Base-by-base conservation (phyloP, 1,139 yeast genomes). In the Arxiozyma slooffiae region DNA sequence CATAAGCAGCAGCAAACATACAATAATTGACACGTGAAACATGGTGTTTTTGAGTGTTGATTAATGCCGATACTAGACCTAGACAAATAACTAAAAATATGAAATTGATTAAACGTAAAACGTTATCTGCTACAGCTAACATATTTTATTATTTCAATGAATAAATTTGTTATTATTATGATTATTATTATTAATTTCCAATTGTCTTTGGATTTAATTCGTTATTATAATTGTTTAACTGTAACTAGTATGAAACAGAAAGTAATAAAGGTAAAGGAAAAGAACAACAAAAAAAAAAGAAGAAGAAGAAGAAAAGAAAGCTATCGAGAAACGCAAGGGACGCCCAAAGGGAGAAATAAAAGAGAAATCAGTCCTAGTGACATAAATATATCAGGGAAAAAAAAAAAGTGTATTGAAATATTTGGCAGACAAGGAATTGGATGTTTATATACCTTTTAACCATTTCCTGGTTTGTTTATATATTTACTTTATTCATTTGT, bases 1-100 rank as follows among this genome's bases (percentile, higher is more conserved):
- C 96, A 71, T 85, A 92, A 37, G 92, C 89, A 46, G 94, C 81
- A 44, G 96, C 81, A 67, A 92, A 92, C 52, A 90, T 80, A 57
- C 77, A 86, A 70, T 85, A 89, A 75, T 88, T 88, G 58, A 92
- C 92, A 71, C 92, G 94, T 49, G 95, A 84, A 70, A 81, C 84
- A 62, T 70, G 67, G 9, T 52, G 47, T 50, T 70, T 65, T 56
- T 83, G 80, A 55, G 83, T 77, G 51, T 86, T 87, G 54, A 94
- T 88, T 60, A 89, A 77, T 16, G 94, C 82, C 57, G 88, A 95
- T 56, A 92, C 79, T 64, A 92, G 76, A 67, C 96, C 97, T 59
- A 92, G 79, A 53, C 82, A 79, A 65, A 89, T 78, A 52, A 81
- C 80, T 57, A 89, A 78, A 69, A 86, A 81, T 61, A 80, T 72